Conservation (phyloP, 345 rosid species). For the Hibiscus tridactylites region DNA sequence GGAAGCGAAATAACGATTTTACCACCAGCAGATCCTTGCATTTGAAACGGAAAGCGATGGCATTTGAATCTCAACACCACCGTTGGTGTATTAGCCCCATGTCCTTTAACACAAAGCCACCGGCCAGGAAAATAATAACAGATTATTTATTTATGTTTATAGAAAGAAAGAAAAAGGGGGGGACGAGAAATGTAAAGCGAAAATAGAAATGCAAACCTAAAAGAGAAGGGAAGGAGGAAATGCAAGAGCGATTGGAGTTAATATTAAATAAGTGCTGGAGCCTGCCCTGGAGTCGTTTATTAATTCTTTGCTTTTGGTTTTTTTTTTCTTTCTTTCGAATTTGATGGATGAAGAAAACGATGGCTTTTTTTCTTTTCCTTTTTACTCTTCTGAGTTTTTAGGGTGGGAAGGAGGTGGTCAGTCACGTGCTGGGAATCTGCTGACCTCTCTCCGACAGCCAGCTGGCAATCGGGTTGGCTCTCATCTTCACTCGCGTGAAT, state of each 20-base stretch:
- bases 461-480: constrained; percentile 44
- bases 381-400: neutral
- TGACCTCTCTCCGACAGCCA: constrained; percentile 50
- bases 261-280: neutral
- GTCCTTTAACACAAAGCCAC: neutral
- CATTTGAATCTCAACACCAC: neutral
- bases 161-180: neutral
- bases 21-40: constrained; percentile 38
- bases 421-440: constrained; percentile 54
- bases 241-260: neutral
- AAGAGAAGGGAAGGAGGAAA: neutral
- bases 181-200: constrained; percentile 8
- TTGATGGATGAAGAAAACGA: neutral
- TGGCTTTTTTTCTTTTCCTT: neutral
- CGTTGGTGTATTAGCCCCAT: neutral
- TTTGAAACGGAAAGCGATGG: constrained; percentile 17
- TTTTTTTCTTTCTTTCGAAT: neutral
- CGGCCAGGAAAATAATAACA: neutral
- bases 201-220: neutral
- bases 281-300: neutral
- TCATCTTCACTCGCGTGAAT: constrained; percentile 37
- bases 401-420: constrained; percentile 20
- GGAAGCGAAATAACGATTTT: constrained; percentile 1
- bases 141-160: neutral
- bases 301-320: neutral